Percentiles rank a stretch among this genome's conserved stretches.
These are phyloP conservation scores for Carex littledalei DNA, from an alignment of 176 grass and related monocot species.

Conservation along the genomic window DNA sequence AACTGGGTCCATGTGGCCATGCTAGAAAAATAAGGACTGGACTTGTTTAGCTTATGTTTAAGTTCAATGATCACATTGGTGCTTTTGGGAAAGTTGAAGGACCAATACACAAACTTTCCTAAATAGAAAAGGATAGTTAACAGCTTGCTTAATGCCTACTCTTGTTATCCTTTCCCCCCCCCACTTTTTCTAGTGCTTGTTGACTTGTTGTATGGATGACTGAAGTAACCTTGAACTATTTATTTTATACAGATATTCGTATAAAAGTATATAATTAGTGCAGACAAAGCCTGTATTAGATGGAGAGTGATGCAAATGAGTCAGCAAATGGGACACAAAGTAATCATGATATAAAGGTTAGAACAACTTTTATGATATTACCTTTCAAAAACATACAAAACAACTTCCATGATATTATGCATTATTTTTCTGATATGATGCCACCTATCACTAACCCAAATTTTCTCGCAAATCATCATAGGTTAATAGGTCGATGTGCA, in stretches of 20 bases:
- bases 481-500: constrained; percentile 64
- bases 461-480: constrained; percentile 29
- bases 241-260: background rate
- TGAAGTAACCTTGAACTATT: background rate
- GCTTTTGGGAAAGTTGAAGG: background rate
- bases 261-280: background rate
- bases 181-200: background rate
- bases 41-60: background rate
- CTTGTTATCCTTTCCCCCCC: too few relatives aligned
- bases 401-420: background rate
- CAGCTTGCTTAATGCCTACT: background rate
- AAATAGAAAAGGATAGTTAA: background rate
- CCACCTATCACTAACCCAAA: background rate
- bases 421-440: background rate
- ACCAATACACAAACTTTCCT: background rate
- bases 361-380: background rate
- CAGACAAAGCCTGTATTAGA: background rate
- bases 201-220: background rate
- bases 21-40: background rate
- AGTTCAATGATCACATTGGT: background rate
- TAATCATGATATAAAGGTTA: constrained; percentile 17
- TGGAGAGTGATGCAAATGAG: constrained; percentile 13
- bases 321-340: background rate
- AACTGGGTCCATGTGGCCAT: background rate
- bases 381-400: too few relatives aligned